Percentiles rank a stretch among this genome's conserved stretches.
Conservation (phyloP, 345 rosid species). For the Murraya koenigii region DNA sequence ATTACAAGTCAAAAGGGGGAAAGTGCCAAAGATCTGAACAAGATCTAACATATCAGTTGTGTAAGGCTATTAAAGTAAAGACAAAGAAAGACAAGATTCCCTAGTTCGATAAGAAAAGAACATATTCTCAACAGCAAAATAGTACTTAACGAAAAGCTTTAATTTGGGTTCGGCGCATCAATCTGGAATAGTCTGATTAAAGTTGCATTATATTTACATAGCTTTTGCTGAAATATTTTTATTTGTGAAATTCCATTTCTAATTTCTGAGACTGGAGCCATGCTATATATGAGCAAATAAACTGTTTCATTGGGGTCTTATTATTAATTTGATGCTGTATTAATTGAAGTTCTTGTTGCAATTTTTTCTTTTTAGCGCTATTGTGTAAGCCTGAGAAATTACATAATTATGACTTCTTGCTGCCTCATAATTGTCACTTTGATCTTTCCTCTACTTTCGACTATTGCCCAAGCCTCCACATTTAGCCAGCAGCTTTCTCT, state of each 20-base stretch:
- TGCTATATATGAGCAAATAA: background rate
- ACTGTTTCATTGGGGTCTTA: slow-evolving; percentile 2
- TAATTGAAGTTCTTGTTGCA: too few relatives aligned
- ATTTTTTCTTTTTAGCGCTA: too few relatives aligned
- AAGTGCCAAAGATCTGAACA: slow-evolving; percentile 23
- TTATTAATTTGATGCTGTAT: background rate
- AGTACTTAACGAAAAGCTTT: background rate
- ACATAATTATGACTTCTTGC: slow-evolving; percentile 14
- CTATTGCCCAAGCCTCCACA: slow-evolving; percentile 4
- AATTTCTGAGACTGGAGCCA: background rate
- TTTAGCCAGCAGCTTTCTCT: background rate
- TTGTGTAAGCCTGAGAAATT: background rate
- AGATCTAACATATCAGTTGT: slow-evolving; percentile 17
- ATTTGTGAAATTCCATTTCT: background rate
- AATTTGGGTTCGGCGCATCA: background rate
- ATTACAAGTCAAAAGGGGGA: background rate
- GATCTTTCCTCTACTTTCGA: slow-evolving; percentile 12
- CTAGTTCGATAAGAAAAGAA: slow-evolving; percentile 31
- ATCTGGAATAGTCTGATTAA: background rate
- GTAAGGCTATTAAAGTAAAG: slow-evolving; percentile 15
- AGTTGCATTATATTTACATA: background rate
- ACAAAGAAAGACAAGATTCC: slow-evolving; percentile 26
- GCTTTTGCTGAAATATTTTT: background rate
- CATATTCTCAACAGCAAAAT: slow-evolving; percentile 20
- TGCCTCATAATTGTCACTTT: slow-evolving; percentile 20